These are phyloP conservation scores for Wickerhamomyces sp. DNA, from an alignment of 1,139 yeast species.

Conservation along the genomic window DNA sequence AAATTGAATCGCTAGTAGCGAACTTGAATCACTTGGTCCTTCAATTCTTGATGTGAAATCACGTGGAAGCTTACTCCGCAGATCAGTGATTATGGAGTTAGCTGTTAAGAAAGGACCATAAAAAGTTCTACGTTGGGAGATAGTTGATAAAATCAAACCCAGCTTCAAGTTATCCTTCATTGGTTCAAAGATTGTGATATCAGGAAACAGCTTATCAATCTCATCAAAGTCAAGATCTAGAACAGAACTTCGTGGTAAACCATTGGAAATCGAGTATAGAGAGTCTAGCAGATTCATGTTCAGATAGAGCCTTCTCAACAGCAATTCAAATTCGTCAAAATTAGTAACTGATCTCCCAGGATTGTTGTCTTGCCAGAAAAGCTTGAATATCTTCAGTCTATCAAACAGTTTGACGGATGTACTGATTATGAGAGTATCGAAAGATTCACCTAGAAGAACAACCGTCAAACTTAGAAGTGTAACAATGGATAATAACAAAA, in stretches of 20 bases:
- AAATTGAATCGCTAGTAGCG: slow-evolving; percentile 18
- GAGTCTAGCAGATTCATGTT: slow-evolving; percentile 49
- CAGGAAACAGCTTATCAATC: slow-evolving; percentile 22
- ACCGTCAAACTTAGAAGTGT: slow-evolving; percentile 51
- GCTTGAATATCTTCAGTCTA: slow-evolving; percentile 49
- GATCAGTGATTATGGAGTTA: neutral
- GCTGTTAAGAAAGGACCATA: neutral
- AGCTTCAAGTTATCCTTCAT: slow-evolving; percentile 21
- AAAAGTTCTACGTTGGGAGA: slow-evolving; percentile 3
- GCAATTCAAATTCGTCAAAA: slow-evolving; percentile 36
- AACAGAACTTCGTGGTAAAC: slow-evolving; percentile 42
- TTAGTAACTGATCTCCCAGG: slow-evolving; percentile 15
- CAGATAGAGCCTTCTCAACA: slow-evolving; percentile 46
- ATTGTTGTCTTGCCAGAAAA: slow-evolving; percentile 20
- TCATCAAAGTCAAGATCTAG: slow-evolving; percentile 16
- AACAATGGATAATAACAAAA: slow-evolving; percentile 42
- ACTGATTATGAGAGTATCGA: slow-evolving; percentile 16
- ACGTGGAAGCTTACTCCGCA: neutral
- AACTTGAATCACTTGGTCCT: slow-evolving; percentile 6
- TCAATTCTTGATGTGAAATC: neutral
- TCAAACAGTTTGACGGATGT: slow-evolving; percentile 48
- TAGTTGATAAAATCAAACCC: slow-evolving; percentile 19
- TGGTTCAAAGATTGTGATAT: slow-evolving; percentile 16
- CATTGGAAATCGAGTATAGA: slow-evolving; percentile 52
- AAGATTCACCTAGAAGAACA: slow-evolving; percentile 29